Base-by-base conservation (phyloP, 768 basidiomycete genomes). In the Boletellus sp. region DNA sequence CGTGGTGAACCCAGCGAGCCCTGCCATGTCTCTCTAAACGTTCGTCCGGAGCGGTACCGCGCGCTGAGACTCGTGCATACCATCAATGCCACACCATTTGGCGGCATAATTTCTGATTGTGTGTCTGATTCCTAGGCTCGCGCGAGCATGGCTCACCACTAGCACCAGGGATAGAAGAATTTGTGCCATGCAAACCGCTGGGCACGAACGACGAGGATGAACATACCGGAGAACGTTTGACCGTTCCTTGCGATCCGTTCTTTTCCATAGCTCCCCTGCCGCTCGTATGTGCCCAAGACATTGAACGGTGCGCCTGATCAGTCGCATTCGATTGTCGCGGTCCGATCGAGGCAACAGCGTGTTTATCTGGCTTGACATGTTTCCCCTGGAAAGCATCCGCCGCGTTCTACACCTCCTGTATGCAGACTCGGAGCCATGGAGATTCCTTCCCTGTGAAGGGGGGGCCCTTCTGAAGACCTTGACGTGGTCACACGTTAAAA, bases 341-440 rank as follows among this genome's bases (percentile, higher is more conserved):
- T 36, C 49, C 45, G 58, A 33, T 54, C 24, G 3, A 31, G 35
- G 19, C 9, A 19, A 22, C 45, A 83, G 81, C 26, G 61, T 81
- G 35, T 61, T 67, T 20, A 62, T 69, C 22, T 83, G 81, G 81
- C 55, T 82, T 15, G 71, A 73, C 23, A 71, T 72, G 48, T 70
- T 79, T 41, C 79, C 81, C 4, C 61, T 85, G 20, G 72, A 74
- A 58, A 83, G 78, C 9, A 70, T 72, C 13, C 76, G 78, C 57
- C 68, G 71, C 24, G 51, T 73, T 22, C 53, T 76, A 48, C 69
- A 68, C 41, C 50, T 72, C 22, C 45, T 66, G 20, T 68, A 64
- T 38, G 61, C 60, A 9, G 57, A 64, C 34, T 60, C 65, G 2
- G 46, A 36, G 11, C 47, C 61, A 6, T 76, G 69, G 66, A 61